Percentiles rank a stretch among this genome's conserved stretches.
These are phyloP conservation scores for Scedosporium apiospermum DNA, from an alignment of 2,329 filamentous ascomycete species.

Conservation along the genomic window DNA sequence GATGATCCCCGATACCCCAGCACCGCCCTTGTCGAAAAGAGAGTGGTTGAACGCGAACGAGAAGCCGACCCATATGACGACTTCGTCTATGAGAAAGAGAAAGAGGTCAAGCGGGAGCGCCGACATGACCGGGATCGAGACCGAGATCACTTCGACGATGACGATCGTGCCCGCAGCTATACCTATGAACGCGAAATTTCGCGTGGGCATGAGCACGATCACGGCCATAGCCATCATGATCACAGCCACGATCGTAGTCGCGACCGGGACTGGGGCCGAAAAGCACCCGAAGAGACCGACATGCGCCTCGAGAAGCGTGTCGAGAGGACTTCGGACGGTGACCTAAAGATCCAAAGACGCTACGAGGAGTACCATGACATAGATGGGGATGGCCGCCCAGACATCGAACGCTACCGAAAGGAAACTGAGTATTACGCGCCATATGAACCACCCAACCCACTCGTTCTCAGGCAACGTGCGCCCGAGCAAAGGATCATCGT, in stretches of 20 bases:
- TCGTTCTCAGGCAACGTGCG: conserved; percentile 47
- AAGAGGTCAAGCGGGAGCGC: conserved; percentile 1
- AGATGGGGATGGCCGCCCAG: conserved; percentile 27
- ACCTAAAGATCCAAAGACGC: conserved; percentile 44
- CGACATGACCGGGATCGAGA: conserved; percentile 20
- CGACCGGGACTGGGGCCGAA: conserved; percentile 34
- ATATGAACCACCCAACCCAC: conserved; percentile 38
- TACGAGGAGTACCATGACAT: conserved; percentile 29
- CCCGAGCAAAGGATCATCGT: conserved; percentile 53
- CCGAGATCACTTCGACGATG: conserved; percentile 16
- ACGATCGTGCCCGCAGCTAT: not conserved
- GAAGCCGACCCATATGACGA: conserved; percentile 6
- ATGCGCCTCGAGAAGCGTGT: conserved; percentile 32
- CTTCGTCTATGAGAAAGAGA: not conserved
- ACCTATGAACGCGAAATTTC: conserved; percentile 1
- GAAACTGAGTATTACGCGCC: conserved; percentile 54
- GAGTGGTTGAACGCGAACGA: conserved; percentile 29
- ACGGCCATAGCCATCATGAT: conserved; percentile 9
- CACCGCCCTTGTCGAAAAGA: conserved; percentile 29
- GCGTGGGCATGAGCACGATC: conserved; percentile 11
- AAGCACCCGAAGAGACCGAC: conserved; percentile 25
- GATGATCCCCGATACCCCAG: conserved; percentile 33
- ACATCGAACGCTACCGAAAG: conserved; percentile 47
- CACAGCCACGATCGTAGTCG: conserved; percentile 21
- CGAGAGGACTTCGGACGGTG: conserved; percentile 34